Percentiles rank a stretch among this genome's conserved stretches.
Conservation (phyloP, 164 flowering plant genomes). For the Annona squamosa region DNA sequence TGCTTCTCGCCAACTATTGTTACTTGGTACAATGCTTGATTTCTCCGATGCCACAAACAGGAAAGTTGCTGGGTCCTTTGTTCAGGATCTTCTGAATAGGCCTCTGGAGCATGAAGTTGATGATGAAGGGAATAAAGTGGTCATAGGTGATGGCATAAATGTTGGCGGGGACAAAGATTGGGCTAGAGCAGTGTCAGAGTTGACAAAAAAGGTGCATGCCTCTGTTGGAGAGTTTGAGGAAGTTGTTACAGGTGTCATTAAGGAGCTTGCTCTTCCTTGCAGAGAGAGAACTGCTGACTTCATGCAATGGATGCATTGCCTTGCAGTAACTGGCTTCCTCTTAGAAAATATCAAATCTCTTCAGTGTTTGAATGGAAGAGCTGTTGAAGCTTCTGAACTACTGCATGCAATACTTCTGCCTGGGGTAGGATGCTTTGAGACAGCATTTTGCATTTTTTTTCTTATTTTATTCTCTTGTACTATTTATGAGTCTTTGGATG, state of each 20-base stretch:
- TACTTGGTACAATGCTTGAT: constrained; percentile 87
- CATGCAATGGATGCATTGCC: constrained; percentile 94
- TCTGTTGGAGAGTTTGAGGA: constrained; percentile 85
- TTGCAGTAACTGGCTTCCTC: constrained; percentile 68
- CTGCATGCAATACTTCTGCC: constrained; percentile 79
- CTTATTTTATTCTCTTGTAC: not conserved
- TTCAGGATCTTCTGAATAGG: constrained; percentile 55
- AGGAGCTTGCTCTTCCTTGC: constrained; percentile 87
- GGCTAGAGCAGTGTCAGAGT: constrained; percentile 71
- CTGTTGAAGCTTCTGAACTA: constrained; percentile 55
- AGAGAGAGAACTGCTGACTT: constrained; percentile 89
- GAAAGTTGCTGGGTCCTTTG: constrained; percentile 61
- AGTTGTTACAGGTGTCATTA: constrained; percentile 48
- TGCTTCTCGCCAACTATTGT: constrained; percentile 74
- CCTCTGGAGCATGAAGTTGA: constrained; percentile 82
- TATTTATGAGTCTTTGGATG: not conserved
- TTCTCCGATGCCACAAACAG: constrained; percentile 82
- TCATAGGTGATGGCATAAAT: constrained; percentile 89
- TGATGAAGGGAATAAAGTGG: constrained; percentile 57
- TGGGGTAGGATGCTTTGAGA: constrained; percentile 41
- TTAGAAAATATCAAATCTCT: constrained; percentile 63
- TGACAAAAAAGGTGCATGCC: constrained; percentile 74
- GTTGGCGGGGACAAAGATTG: constrained; percentile 93
- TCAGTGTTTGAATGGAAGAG: constrained; percentile 39
- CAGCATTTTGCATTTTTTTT: not conserved